These are phyloP conservation scores for Oidium heveae DNA, from an alignment of 2,329 filamentous ascomycete genomes.

Conservation along the genomic window DNA sequence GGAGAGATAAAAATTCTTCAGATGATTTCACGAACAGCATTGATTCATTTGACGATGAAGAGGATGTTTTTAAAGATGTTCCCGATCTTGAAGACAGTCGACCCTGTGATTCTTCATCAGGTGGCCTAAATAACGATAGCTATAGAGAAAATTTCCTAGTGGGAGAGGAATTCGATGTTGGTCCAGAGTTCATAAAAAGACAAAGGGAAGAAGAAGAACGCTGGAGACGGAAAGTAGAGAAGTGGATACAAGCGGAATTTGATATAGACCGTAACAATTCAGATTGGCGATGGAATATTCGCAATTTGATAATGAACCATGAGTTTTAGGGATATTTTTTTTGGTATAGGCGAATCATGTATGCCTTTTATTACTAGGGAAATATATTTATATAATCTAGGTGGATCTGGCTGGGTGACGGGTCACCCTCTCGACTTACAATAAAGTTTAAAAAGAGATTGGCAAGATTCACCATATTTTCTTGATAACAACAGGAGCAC, in stretches of 20 bases:
- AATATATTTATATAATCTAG: neutral
- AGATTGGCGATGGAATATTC: constrained; percentile 56
- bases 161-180: constrained; percentile 92
- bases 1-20: constrained; percentile 21
- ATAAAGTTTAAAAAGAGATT: neutral
- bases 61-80: constrained; percentile 86
- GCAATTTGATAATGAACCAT: constrained; percentile 23
- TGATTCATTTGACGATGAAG: constrained; percentile 52
- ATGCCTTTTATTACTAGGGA: neutral
- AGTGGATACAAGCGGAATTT: constrained; percentile 39
- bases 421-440: neutral
- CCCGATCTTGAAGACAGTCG: constrained; percentile 56
- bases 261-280: constrained; percentile 24
- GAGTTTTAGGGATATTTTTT: neutral
- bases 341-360: neutral
- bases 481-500: neutral
- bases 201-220: constrained; percentile 79
- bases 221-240: constrained; percentile 71
- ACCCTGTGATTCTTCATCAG: constrained; percentile 17
- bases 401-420: neutral
- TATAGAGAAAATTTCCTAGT: constrained; percentile 60
- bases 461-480: neutral
- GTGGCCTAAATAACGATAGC: constrained; percentile 28
- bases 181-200: constrained; percentile 71
- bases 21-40: constrained; percentile 36